Conservation (phyloP, 2,329 filamentous ascomycete genomes). For the Trichoderma pleuroti region DNA sequence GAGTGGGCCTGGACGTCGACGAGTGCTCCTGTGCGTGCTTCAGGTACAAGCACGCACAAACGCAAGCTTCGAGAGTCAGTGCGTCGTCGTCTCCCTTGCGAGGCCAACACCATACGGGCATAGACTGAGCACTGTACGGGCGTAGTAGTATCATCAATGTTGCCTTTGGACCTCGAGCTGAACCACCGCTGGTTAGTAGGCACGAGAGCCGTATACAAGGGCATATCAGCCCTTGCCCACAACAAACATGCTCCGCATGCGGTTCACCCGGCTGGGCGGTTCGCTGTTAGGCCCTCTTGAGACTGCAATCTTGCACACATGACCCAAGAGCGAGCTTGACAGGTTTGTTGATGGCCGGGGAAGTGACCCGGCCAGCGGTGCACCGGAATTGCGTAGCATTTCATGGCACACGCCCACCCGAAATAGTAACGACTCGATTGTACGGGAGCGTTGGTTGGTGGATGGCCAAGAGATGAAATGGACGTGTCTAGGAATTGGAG, state of each 20-base stretch:
- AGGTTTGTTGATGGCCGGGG: conserved; percentile 22
- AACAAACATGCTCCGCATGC: conserved; percentile 15
- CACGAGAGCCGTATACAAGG: conserved; percentile 15
- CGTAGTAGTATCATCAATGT: not conserved
- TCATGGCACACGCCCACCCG: conserved; percentile 1
- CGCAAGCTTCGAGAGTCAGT: not conserved
- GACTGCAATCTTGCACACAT: conserved; percentile 25
- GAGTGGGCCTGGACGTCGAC: not conserved
- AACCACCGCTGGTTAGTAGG: not conserved
- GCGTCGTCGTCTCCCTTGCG: not conserved
- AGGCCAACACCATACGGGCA: conserved; percentile 3
- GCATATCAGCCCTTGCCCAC: conserved; percentile 7
- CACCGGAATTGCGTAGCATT: conserved; percentile 12
- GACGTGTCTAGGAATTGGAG: not conserved
- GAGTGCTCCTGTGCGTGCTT: not conserved
- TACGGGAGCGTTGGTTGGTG: not conserved
- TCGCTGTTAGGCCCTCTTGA: conserved; percentile 25
- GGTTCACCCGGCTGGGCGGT: conserved; percentile 28
- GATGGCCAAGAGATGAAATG: conserved; percentile 7
- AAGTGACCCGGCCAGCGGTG: conserved; percentile 17
- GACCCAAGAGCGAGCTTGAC: conserved; percentile 20
- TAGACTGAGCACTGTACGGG: not conserved
- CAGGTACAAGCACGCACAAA: conserved; percentile 1
- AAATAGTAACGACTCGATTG: not conserved
- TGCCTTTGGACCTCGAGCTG: not conserved